These are phyloP conservation scores for Penicillium sp. DNA, from an alignment of 2,329 filamentous ascomycete genomes.

Conservation along the genomic window DNA sequence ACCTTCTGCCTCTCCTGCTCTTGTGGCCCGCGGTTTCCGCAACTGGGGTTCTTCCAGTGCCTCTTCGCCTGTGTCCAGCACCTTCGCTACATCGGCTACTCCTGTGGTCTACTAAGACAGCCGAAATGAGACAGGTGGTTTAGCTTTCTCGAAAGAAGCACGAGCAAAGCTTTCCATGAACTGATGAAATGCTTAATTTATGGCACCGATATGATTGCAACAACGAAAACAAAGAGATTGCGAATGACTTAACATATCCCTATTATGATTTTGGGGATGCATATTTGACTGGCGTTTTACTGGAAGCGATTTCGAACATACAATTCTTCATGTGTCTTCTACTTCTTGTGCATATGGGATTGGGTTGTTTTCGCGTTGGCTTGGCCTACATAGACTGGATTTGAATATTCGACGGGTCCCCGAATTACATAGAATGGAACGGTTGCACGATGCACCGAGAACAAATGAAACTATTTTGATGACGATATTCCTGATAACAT, in stretches of 20 bases:
- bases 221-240: background rate
- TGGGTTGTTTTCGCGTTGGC: slow-evolving; percentile 5
- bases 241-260: slow-evolving; percentile 4
- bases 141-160: background rate
- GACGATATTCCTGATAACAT: background rate
- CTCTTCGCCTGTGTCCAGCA: slow-evolving; percentile 15
- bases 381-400: slow-evolving; percentile 17
- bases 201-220: slow-evolving; percentile 12
- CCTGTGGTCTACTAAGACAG: slow-evolving; percentile 15
- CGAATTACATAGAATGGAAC: slow-evolving; percentile 16
- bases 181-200: slow-evolving; percentile 4
- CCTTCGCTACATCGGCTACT: slow-evolving; percentile 8
- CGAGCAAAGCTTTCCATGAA: slow-evolving; percentile 5
- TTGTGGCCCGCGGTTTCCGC: slow-evolving; percentile 7
- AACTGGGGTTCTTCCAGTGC: slow-evolving; percentile 5
- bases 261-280: background rate
- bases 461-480: slow-evolving; percentile 2
- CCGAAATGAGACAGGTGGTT: background rate
- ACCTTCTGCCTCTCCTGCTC: slow-evolving; percentile 2
- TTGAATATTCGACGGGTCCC: slow-evolving; percentile 7
- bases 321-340: slow-evolving; percentile 11
- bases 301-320: background rate
- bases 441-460: slow-evolving; percentile 2
- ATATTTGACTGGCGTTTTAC: slow-evolving; percentile 8
- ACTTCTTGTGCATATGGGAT: slow-evolving; percentile 9